Base-by-base conservation (phyloP, 2,329 filamentous ascomycete species). In the Beauveria pseudobassiana region DNA sequence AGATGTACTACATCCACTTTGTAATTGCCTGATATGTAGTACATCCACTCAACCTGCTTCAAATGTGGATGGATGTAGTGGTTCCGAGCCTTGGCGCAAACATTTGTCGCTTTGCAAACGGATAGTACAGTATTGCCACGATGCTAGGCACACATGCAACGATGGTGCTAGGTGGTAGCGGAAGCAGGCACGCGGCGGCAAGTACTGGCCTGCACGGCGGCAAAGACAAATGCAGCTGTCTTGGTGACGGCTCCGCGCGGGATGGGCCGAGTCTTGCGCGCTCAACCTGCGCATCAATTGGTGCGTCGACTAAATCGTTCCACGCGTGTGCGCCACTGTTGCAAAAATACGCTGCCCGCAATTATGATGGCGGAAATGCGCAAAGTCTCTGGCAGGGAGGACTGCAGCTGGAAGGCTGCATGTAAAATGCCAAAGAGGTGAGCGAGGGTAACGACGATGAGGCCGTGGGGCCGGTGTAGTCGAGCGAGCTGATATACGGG, bases 281-380 rank as follows among this genome's bases (percentile, higher is more conserved):
- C 2, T 68, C 51, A 24, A 75, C 66, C 30, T 65, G 65, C 26
- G 61, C 62, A 65, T 75, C 73, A 43, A 75, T 65, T 14, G 69
- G 69, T 24, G 69, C 70, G 64, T 75, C 73, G 53, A 73, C 55
- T 8, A 73, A 63, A 66, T 75, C 74, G 65, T 75, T 73, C 73
- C 73, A 74, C 10, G 68, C 69, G 40, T 63, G 59, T 30, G 18
- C 68, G n/a, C 69, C 70, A 65, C 72, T 73, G 42, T 67, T 69
- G 64, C 68, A 69, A 66, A 66, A 74, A 73, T 64, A 74, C 68
- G 63, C 66, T 67, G 38, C 69, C 69, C 48, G 59, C 63, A 16
- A 42, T 14, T 3, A 42, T 10, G 22, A 42, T 18, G 51, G 34
- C 38, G 1, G 34, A 34, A 14, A 54, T 38, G 51, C 51, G 34